Conservation (phyloP, 352 stramenopile species). For the Pseudoperonospora humuli region DNA sequence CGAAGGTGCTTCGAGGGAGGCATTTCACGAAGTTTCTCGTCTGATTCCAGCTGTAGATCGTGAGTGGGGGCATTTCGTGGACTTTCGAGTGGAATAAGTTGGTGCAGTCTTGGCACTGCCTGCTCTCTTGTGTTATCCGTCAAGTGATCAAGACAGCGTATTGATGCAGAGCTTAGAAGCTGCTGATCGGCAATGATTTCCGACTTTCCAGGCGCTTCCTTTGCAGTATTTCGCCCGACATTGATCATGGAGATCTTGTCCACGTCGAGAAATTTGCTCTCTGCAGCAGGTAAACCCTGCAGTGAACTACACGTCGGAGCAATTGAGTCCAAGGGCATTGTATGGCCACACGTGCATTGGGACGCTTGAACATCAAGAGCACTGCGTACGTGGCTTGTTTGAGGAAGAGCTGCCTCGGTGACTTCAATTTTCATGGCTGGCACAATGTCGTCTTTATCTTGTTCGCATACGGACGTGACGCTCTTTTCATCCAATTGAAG, state of each 20-base stretch:
- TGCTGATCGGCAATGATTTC: too few species aligned
- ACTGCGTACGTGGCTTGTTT: too few species aligned
- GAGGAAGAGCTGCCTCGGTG: too few species aligned
- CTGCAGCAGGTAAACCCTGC: too few species aligned
- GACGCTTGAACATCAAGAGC: too few species aligned
- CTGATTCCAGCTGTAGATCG: neutral
- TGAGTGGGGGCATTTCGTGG: constrained; percentile 4
- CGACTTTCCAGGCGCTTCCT: too few species aligned
- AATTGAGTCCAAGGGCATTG: too few species aligned
- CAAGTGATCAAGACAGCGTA: constrained; percentile 5
- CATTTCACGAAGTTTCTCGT: constrained; percentile 6
- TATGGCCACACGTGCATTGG: too few species aligned
- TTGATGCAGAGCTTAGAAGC: constrained; percentile 12
- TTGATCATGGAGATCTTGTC: too few species aligned
- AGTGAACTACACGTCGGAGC: too few species aligned
- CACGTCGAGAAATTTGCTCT: too few species aligned
- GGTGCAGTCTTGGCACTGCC: constrained; percentile 7
- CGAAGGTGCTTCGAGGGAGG: constrained; percentile 3
- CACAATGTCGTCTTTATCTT: neutral
- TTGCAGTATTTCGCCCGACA: too few species aligned
- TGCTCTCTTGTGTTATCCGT: constrained; percentile 2
- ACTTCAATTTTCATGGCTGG: constrained; percentile 15
- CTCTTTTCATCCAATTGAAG: constrained; percentile 9
- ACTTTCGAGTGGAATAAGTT: constrained; percentile 11
- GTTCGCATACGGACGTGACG: neutral